Percentiles rank a stretch among this genome's conserved stretches.
phyloP scores from a whole-genome alignment of 768 basidiomycete species.

The Boletellus emodensis region DNA sequence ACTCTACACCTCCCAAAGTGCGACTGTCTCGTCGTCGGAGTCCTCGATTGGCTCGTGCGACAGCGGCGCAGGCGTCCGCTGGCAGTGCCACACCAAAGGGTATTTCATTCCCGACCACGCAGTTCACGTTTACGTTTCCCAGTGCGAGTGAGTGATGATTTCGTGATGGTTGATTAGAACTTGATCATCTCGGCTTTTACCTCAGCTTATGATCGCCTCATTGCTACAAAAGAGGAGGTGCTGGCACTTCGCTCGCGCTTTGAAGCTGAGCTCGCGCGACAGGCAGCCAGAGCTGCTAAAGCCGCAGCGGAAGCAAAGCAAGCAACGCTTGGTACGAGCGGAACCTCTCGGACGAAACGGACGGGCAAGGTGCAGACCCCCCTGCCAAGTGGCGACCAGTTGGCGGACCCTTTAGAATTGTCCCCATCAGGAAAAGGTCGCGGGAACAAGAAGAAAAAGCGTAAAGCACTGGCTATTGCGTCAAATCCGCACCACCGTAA shows the following conservation, averaged over 20 bases:
- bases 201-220: slow-evolving; percentile 68
- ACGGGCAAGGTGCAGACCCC: slow-evolving; percentile 36
- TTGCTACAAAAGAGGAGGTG: slow-evolving; percentile 67
- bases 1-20: slow-evolving; percentile 33
- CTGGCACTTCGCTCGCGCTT: slow-evolving; percentile 61
- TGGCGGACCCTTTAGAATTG: slow-evolving; percentile 38
- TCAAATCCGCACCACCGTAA: slow-evolving; percentile 93
- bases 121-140: slow-evolving; percentile 59
- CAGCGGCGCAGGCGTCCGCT: slow-evolving; percentile 20
- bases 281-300: slow-evolving; percentile 54
- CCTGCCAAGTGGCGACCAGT: slow-evolving; percentile 32
- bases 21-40: slow-evolving; percentile 54
- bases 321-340: slow-evolving; percentile 38
- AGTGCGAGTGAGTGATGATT: slow-evolving; percentile 65
- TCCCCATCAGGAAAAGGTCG: slow-evolving; percentile 27
- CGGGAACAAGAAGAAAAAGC: slow-evolving; percentile 85
- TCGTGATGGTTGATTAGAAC: slow-evolving; percentile 21
- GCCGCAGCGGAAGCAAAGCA: slow-evolving; percentile 50
- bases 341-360: slow-evolving; percentile 36
- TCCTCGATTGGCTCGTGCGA: slow-evolving; percentile 48
- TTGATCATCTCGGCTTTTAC: slow-evolving; percentile 27
- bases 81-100: slow-evolving; percentile 18
- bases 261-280: slow-evolving; percentile 68
- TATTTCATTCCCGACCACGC: slow-evolving; percentile 45
- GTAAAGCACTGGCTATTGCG: slow-evolving; percentile 84